Base-by-base conservation (phyloP, 129 eudicot species). In the Rutidosis leptorrhynchoides region DNA sequence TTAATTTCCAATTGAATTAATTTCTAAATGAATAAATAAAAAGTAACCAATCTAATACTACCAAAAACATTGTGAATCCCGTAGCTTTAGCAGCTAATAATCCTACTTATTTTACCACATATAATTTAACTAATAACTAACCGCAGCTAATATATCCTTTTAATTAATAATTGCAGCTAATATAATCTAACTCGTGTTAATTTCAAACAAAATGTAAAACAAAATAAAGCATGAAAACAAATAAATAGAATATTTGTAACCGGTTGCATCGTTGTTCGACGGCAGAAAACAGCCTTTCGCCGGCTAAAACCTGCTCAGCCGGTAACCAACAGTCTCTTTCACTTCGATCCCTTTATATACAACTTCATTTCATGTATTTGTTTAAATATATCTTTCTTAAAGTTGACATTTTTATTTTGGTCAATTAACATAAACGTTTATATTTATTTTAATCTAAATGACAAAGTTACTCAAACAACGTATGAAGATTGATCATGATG, bases 401-500 rank as follows among this genome's bases (percentile, higher is more conserved):
- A 60, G 58, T 56, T 64, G 72, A 56, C 54, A 54, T 54, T 64
- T 53, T 27, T 32, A 15, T 23, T 61, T 62, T 40, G 24, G 27
- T 51, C 33, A 27, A 68, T 55, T 46, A 0, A 7, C 17, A 5
- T 33, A 35, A 37, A 3, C 22, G 28, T 30, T 24, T 42, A 20
- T 7, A 43, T 30, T 24, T 42, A 20, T 7, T 61, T 54, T 21
- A 58, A 12, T 12, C 1, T 59, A 60, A 54, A 83, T 87, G 95
- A 79, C 78, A 63, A 87, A 84, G 74, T 59, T 81, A 55, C 58
- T 77, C 46, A 84, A 83, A 72, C 84, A 81, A 55, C 81, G 78
- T 67, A 49, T 60, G 46, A 83, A 65, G 73, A 65, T 62, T 69
- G 72, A 45, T n/a, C n/a, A n/a, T 62, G 73, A 42, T 33, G 71